Evolutionary conservation across 805 yeast species (phyloP).

Genomic region (Metschnikowia baotianmanensis): DNA sequence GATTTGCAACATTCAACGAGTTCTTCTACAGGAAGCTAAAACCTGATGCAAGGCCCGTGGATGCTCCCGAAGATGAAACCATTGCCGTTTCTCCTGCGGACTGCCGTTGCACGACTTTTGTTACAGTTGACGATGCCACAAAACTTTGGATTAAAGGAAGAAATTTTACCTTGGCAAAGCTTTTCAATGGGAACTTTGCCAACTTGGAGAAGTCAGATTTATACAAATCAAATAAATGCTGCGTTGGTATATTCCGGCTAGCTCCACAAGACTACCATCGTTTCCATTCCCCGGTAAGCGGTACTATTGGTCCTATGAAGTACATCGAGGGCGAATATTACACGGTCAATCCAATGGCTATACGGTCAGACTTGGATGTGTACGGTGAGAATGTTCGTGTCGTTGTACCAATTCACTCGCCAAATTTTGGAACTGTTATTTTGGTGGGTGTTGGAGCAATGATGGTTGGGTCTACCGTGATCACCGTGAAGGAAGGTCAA

Average conservation of each 20-base stretch:
- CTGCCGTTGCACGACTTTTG: slow-evolving; percentile 74
- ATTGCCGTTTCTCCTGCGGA: slow-evolving; percentile 82
- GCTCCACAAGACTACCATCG: slow-evolving; percentile 98
- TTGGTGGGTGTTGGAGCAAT: slow-evolving; percentile 91
- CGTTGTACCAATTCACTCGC: slow-evolving; percentile 71
- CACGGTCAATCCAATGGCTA: slow-evolving; percentile 97
- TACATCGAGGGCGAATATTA: slow-evolving; percentile 86
- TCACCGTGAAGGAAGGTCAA: slow-evolving; percentile 65
- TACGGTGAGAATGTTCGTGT: slow-evolving; percentile 88
- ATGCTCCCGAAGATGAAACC: slow-evolving; percentile 47
- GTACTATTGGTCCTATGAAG: slow-evolving; percentile 61
- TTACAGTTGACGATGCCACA: slow-evolving; percentile 58
- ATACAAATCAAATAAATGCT: slow-evolving; percentile 42
- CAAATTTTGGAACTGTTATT: slow-evolving; percentile 73
- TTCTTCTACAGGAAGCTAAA: slow-evolving; percentile 80
- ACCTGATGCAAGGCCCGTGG: slow-evolving; percentile 69
- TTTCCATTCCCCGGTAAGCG: slow-evolving; percentile 85
- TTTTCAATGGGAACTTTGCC: slow-evolving; percentile 49
- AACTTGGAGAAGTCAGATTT: slow-evolving; percentile 39
- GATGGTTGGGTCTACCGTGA: slow-evolving; percentile 94
- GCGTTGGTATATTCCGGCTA: slow-evolving; percentile 76
- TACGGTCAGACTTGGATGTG: slow-evolving; percentile 82
- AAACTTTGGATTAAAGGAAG: slow-evolving; percentile 88
- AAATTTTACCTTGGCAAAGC: slow-evolving; percentile 62
- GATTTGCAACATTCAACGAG: slow-evolving; percentile 76